Evolutionary conservation across 345 rosid genomes (phyloP), one percentile per base, ranked within the genome.

Genomic region (Noccaea bulbosa): DNA sequence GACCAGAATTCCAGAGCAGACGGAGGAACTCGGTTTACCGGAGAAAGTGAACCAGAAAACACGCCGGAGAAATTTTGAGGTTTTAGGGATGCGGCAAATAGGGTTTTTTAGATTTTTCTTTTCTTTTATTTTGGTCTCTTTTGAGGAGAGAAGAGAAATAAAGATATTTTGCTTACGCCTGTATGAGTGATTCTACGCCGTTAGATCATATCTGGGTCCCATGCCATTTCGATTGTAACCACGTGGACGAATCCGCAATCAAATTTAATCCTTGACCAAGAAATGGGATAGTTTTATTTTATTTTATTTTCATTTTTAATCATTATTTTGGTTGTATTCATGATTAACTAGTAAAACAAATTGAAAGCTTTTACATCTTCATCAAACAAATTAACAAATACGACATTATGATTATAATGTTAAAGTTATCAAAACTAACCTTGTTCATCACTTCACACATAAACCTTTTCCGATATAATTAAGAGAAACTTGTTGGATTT

Each of bases 51-150:
- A 53, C 11, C 8, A 40, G 27, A 38, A 14, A 44, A 33, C 15
- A 30, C 62, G 60, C 70, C 74, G 70, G 74, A 47, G 43, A 69
- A 40, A 12, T 41, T 15, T 5, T 16, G 58, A 75, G 79, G 75
- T 62, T 76, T 76, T 69, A 69, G 71, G 75, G 59, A 69, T 75
- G 71, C 74, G 66, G 70, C 79, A 47, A 46, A 54, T 69, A 39
- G 74, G 79, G 65, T 70, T 69, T 70, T 69, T 75, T 38, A 55
- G 57, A 47, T 53, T 44, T 44, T 7, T 20, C 3, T 40, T 40
- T 40, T 5, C 6, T 8, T 7, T 41, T 14, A 4, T 34, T 16
- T 3, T 55, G 5, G 38, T 9, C 2, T 16, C 4, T 45, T 69
- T 37, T 24, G 20, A 39, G 15, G 59, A 66, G 11, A 9, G 3